Percentiles rank a stretch among this genome's conserved stretches.
These are phyloP conservation scores for Sugiyamaella mastotermitis DNA, from an alignment of 805 yeast species.

Conservation along the genomic window DNA sequence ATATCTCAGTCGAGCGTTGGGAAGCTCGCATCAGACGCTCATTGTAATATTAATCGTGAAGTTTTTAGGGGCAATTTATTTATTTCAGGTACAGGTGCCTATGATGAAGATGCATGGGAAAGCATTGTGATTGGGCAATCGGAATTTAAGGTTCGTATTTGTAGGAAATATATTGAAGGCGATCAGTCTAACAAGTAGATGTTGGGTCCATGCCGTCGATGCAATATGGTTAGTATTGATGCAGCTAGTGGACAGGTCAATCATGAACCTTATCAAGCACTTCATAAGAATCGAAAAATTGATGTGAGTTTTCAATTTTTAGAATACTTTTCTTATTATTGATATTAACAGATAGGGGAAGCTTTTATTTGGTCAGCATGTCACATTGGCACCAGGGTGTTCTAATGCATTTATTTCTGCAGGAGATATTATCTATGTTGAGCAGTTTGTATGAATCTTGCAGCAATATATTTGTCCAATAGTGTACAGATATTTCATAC, in stretches of 20 bases:
- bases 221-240: slow-evolving; percentile 42
- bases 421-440: not conserved
- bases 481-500: too few species aligned
- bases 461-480: too few species aligned
- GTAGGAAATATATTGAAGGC: slow-evolving; percentile 5
- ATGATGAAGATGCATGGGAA: slow-evolving; percentile 37
- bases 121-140: slow-evolving; percentile 15
- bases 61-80: slow-evolving; percentile 38
- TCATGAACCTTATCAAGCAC: slow-evolving; percentile 29
- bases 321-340: not conserved
- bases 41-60: slow-evolving; percentile 8
- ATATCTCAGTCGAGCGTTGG: slow-evolving; percentile 30
- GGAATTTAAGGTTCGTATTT: slow-evolving; percentile 4
- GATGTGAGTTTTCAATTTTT: slow-evolving; percentile 8
- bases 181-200: slow-evolving; percentile 7
- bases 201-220: slow-evolving; percentile 35
- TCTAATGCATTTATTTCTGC: not conserved
- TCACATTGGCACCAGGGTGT: slow-evolving; percentile 12
- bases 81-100: slow-evolving; percentile 28
- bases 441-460: too few species aligned
- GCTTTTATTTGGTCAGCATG: slow-evolving; percentile 35
- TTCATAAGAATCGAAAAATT: slow-evolving; percentile 31
- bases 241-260: slow-evolving; percentile 32
- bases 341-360: slow-evolving; percentile 24
- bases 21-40: slow-evolving; percentile 15